A percentile compares a stretch with the other conserved stretches of the same genome.
Evolutionary conservation across 352 stramenopile species (phyloP).

Genomic region (Phytophthora europaea): DNA sequence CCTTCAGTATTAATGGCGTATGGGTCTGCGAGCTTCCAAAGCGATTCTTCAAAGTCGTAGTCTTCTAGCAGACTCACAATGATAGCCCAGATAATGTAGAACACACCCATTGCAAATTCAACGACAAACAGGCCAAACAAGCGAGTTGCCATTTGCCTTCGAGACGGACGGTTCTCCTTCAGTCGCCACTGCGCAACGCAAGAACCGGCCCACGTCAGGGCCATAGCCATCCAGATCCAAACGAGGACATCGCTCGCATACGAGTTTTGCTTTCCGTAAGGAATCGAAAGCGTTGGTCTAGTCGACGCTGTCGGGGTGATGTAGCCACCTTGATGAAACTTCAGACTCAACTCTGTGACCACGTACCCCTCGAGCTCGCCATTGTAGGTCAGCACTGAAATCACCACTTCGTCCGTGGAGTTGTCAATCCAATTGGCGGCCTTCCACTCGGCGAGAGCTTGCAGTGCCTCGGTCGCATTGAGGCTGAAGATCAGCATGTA

Average conservation of each 20-base stretch:
- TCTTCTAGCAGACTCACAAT: constrained; percentile 46
- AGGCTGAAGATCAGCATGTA: constrained; percentile 40
- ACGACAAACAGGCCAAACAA: constrained; percentile 21
- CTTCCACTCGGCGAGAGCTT: constrained; percentile 38
- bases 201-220: constrained; percentile 11
- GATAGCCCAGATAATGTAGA: constrained; percentile 53
- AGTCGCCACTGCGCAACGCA: constrained; percentile 19
- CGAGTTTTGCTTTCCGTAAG: constrained; percentile 27
- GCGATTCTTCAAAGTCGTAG: constrained; percentile 43
- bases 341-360: constrained; percentile 37
- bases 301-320: constrained; percentile 35
- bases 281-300: constrained; percentile 34
- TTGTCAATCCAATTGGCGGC: constrained; percentile 38
- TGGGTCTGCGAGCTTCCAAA: constrained; percentile 28
- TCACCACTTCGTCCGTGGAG: constrained; percentile 38
- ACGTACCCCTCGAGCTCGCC: constrained; percentile 53
- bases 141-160: constrained; percentile 4
- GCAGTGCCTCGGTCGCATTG: constrained; percentile 33
- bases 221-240: constrained; percentile 22
- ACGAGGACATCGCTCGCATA: constrained; percentile 28
- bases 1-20: constrained; percentile 1
- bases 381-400: constrained; percentile 57
- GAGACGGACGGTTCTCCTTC: constrained; percentile 15
- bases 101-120: constrained; percentile 26
- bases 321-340: constrained; percentile 45